A percentile compares a stretch with the other conserved stretches of the same genome.
Evolutionary conservation across 768 basidiomycete genomes (phyloP).

Genomic region (Mycena capillaripes): DNA sequence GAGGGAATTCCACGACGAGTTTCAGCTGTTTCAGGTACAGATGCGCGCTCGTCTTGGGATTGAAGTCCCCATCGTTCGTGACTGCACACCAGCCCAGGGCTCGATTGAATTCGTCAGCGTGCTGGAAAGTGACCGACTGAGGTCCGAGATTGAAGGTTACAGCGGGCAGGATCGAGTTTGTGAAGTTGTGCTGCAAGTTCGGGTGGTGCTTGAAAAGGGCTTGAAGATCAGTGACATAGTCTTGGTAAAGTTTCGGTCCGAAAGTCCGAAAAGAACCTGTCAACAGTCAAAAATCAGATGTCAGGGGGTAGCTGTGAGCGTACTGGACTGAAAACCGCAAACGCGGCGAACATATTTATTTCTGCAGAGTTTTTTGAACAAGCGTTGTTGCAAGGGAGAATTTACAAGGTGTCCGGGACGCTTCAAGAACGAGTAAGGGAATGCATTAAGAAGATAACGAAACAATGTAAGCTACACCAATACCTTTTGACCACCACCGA

Average conservation of each 20-base stretch:
- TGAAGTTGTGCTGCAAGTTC: conserved; percentile 38
- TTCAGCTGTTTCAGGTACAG: conserved; percentile 42
- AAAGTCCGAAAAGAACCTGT: conserved; percentile 38
- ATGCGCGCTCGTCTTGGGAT: conserved; percentile 43
- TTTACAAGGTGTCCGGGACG: conserved; percentile 28
- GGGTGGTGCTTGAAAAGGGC: conserved; percentile 25
- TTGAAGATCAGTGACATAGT: conserved; percentile 30
- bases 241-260: conserved; percentile 38
- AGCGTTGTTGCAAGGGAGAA: neutral
- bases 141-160: conserved; percentile 48
- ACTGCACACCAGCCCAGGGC: conserved; percentile 45
- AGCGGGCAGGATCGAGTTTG: conserved; percentile 44
- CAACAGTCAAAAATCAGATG: neutral
- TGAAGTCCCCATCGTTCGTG: conserved; percentile 41
- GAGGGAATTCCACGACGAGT: conserved; percentile 43
- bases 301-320: neutral
- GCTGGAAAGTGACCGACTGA: conserved; percentile 20
- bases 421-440: neutral
- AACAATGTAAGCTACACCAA: no score
- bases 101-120: conserved; percentile 44
- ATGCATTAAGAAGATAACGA: neutral
- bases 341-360: conserved; percentile 29
- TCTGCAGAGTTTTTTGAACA: neutral
- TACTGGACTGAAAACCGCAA: conserved; percentile 41
- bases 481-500: conserved; percentile 45